These are phyloP conservation scores for Rhizopus stolonifer DNA, from an alignment of 371 early-diverging fungal genomes.

Conservation along the genomic window DNA sequence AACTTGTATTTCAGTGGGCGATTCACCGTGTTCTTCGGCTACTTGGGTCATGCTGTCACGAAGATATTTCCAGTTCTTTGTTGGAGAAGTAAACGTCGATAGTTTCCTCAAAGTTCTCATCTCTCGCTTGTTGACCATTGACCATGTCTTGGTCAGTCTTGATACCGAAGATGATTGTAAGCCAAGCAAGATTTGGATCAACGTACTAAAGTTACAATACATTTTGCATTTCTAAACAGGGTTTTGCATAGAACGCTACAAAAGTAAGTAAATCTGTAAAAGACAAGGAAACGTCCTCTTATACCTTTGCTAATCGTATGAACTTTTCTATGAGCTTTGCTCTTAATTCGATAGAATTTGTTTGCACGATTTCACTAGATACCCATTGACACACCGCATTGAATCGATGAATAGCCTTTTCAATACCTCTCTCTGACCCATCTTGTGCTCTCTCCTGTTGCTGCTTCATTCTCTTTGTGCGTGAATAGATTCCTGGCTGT, in stretches of 20 bases:
- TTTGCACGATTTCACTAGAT: constrained; percentile 63
- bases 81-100: constrained; percentile 46
- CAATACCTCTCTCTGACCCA: constrained; percentile 44
- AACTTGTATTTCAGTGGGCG: constrained; percentile 51
- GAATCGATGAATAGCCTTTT: constrained; percentile 64
- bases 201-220: constrained; percentile 64
- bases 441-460: constrained; percentile 14
- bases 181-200: constrained; percentile 64
- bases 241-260: too few relatives aligned
- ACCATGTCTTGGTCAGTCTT: constrained; percentile 63
- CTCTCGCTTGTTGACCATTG: constrained; percentile 48
- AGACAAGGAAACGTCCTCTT: too few relatives aligned
- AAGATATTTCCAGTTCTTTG: constrained; percentile 52
- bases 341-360: constrained; percentile 51
- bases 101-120: constrained; percentile 57
- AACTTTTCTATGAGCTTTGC: constrained; percentile 71
- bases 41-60: constrained; percentile 63
- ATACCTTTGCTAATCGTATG: constrained; percentile 67
- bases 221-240: constrained; percentile 65
- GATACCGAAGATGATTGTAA: constrained; percentile 63
- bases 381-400: constrained; percentile 76
- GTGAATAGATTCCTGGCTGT: constrained; percentile 19
- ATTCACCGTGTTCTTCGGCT: constrained; percentile 59
- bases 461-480: constrained; percentile 20
- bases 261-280: too few relatives aligned